Evolutionary conservation across 2,329 filamentous ascomycete species (phyloP).

Genomic region (Phaeoacremonium minimum): DNA sequence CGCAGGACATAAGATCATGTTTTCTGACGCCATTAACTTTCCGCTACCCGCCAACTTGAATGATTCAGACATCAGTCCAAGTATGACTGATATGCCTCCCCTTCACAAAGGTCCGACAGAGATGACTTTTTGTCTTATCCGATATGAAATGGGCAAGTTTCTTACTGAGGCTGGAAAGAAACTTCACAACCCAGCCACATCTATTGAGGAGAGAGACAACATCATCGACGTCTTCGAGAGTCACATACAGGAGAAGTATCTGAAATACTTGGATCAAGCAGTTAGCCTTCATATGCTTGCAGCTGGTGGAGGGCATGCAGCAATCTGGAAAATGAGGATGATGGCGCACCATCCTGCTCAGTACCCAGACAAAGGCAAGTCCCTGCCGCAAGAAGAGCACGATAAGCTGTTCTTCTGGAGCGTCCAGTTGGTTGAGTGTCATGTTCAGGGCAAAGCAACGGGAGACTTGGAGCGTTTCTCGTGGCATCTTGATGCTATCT

Average conservation of each 20-base stretch:
- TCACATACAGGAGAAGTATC: constrained; percentile 21
- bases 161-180: constrained; percentile 31
- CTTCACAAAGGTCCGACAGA: constrained; percentile 30
- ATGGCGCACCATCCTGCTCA: constrained; percentile 17
- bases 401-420: constrained; percentile 14
- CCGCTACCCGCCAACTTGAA: constrained; percentile 11
- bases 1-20: constrained; percentile 21
- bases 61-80: constrained; percentile 20
- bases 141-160: constrained; percentile 33
- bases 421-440: constrained; percentile 13
- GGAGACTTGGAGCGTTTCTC: constrained; percentile 10
- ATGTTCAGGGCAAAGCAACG: constrained; percentile 9
- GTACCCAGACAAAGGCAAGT: constrained; percentile 11
- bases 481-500: constrained; percentile 16
- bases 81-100: constrained; percentile 25
- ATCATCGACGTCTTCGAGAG: constrained; percentile 19
- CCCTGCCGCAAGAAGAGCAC: constrained; percentile 14
- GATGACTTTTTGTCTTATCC: constrained; percentile 34
- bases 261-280: constrained; percentile 22
- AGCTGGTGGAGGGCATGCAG: constrained; percentile 9
- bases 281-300: constrained; percentile 25
- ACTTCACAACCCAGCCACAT: constrained; percentile 29
- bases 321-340: constrained; percentile 15
- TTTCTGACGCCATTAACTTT: constrained; percentile 8
- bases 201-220: constrained; percentile 14